phyloP scores from a whole-genome alignment of 345 rosid species.

The Noccaea bulbosa region DNA sequence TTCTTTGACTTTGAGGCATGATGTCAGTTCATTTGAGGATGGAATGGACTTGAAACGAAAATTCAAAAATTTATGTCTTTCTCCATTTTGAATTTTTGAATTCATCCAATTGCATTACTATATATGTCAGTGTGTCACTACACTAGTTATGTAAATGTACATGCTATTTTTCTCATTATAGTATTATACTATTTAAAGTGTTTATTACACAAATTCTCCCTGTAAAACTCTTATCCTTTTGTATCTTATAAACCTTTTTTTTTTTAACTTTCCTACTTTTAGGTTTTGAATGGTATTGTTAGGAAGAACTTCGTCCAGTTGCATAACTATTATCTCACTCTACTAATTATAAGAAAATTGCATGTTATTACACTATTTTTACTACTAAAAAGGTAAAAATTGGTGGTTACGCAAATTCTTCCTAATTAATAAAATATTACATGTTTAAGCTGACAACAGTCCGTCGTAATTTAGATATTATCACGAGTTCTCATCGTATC shows the following conservation, averaged over 20 bases:
- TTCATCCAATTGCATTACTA: too few species aligned
- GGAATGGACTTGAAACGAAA: not conserved
- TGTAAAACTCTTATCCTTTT: too few species aligned
- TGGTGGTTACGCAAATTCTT: not conserved
- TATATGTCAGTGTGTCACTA: too few species aligned
- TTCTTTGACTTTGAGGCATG: not conserved
- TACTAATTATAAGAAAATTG: too few species aligned
- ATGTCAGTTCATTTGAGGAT: not conserved
- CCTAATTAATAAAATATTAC: not conserved
- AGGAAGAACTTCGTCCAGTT: not conserved
- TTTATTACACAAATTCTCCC: too few species aligned
- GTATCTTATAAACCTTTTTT: too few species aligned
- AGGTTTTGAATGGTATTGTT: not conserved
- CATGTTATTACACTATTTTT: not conserved
- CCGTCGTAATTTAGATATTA: not conserved
- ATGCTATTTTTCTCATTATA: too few species aligned
- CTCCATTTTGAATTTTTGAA: too few species aligned
- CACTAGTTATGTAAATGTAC: too few species aligned
- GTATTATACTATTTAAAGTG: too few species aligned
- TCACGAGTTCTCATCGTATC: not conserved
- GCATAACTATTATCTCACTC: not conserved
- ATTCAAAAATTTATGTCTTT: too few species aligned
- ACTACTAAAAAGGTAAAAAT: not conserved
- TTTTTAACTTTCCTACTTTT: too few species aligned
- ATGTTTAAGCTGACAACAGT: not conserved